Percentiles rank a stretch among this genome's conserved stretches.
phyloP scores from a whole-genome alignment of 768 basidiomycete genomes.

The Ramaria sp. region DNA sequence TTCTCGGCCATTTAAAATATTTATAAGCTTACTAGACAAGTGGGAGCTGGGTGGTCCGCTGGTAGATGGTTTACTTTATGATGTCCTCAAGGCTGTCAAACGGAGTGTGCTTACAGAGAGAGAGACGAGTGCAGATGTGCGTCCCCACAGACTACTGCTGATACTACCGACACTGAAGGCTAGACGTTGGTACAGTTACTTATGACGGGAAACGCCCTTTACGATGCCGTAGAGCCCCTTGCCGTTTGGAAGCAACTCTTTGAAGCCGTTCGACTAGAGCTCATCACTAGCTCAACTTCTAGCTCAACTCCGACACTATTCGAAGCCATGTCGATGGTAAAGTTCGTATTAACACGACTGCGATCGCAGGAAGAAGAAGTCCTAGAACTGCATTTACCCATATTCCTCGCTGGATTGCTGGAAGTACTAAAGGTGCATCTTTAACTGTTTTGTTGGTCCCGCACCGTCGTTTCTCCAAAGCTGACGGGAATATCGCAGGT shows the following conservation, averaged over 20 bases:
- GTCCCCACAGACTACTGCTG: constrained; percentile 11
- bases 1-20: constrained; percentile 89
- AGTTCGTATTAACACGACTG: constrained; percentile 67
- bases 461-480: background rate
- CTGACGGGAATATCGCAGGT: background rate
- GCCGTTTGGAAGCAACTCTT: constrained; percentile 78
- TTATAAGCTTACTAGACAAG: constrained; percentile 90
- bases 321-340: constrained; percentile 56
- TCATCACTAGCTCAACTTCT: constrained; percentile 16
- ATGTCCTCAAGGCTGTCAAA: constrained; percentile 68
- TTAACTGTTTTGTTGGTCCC: background rate
- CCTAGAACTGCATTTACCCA: constrained; percentile 66
- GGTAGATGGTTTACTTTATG: constrained; percentile 69
- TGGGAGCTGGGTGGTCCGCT: constrained; percentile 88
- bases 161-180: background rate
- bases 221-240: constrained; percentile 87
- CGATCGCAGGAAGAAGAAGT: constrained; percentile 68
- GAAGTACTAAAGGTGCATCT: constrained; percentile 34
- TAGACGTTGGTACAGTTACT: constrained; percentile 34
- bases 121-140: constrained; percentile 53
- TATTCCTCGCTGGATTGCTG: constrained; percentile 60
- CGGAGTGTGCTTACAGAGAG: constrained; percentile 38
- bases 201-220: constrained; percentile 79
- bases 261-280: constrained; percentile 40
- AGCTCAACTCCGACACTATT: background rate